Evolutionary conservation across 495 filamentous ascomycete genomes (phyloP), one percentile per base, ranked within the genome.

Genomic region (Pyronema domesticum): DNA sequence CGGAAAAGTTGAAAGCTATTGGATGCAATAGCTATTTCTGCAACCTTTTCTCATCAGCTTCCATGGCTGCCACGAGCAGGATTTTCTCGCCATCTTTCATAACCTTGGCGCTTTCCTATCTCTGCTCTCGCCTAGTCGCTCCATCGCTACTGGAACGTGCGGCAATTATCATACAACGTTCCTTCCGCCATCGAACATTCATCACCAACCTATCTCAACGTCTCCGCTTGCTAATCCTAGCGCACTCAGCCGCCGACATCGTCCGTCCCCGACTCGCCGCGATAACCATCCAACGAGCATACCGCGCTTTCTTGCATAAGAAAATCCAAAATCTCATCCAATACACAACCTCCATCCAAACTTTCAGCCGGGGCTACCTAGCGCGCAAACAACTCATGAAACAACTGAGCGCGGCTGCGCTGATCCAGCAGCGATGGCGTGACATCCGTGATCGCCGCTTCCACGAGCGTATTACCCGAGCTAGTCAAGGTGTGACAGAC

Each of bases 61-160:
- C 23, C 1, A 65, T 70, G 59, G 34, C n/a, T n/a, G 37, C 19
- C 35, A 44, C 45, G 69, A 73, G 52, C 58, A 59, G 14, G 70
- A 75, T 55, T 77, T 76, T 57, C 77, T 74, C 0, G 61, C 80
- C 42, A 71, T 30, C 23, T 30, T 30, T 30, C 5, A 30, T 30
- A 30, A 30, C 23, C 23, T 30, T 74, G 10, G 70, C 70, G 10
- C 71, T 83, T 37, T 71, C 77, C 8, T 81, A 81, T 64, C 73
- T 84, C 7, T 79, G 76, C 44, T 81, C 78, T 4, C 72, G 80
- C 37, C 64, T 84, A 3, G 72, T 83, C 11, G 70, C 73, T 0
- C 69, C 74, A 23, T 73, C 74, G 6, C 69, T 63, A 19, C 60
- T 56, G n/a, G 63, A 66, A 40, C 56, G 63, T 19, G 75, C 75